These are phyloP conservation scores for Prunus campanulata DNA, from an alignment of 306 rosid species.

Conservation along the genomic window DNA sequence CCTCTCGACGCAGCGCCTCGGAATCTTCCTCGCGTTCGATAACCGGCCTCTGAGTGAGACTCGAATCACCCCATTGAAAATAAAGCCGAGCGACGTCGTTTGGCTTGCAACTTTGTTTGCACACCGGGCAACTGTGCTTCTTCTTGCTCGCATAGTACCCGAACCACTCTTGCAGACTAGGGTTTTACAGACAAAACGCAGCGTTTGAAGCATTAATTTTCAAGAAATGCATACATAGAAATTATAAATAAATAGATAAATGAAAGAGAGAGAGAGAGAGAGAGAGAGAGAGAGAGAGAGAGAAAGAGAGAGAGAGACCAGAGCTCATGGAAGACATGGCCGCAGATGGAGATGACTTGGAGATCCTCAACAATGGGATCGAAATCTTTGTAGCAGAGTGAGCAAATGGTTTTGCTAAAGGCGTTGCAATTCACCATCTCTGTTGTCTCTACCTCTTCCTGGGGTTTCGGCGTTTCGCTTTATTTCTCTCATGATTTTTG, in stretches of 20 bases:
- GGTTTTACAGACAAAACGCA: slow-evolving; percentile 21
- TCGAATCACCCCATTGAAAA: slow-evolving; percentile 67
- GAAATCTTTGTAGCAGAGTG: slow-evolving; percentile 86
- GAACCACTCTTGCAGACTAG: slow-evolving; percentile 87
- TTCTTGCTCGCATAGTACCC: slow-evolving; percentile 63
- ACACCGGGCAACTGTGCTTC: slow-evolving; percentile 78
- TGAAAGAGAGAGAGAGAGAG: background rate
- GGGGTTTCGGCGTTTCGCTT: background rate
- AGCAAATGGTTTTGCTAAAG: slow-evolving; percentile 67
- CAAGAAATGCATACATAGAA: background rate
- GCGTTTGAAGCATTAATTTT: background rate
- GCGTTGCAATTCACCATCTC: slow-evolving; percentile 42
- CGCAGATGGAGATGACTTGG: slow-evolving; percentile 75
- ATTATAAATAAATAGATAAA: background rate
- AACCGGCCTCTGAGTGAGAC: slow-evolving; percentile 26
- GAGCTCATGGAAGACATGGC: slow-evolving; percentile 96
- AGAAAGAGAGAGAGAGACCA: slow-evolving; percentile 40
- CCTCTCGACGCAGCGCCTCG: slow-evolving; percentile 52
- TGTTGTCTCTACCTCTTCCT: background rate
- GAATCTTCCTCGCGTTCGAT: slow-evolving; percentile 38
- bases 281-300: background rate
- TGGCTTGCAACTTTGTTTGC: slow-evolving; percentile 67
- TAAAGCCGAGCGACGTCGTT: slow-evolving; percentile 64
- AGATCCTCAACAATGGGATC: slow-evolving; percentile 79
- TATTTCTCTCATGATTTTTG: background rate